Evolutionary conservation across 495 filamentous ascomycete species (phyloP), one percentile per base, ranked within the genome.

Genomic region (Hypomontagnella submonticulosa): DNA sequence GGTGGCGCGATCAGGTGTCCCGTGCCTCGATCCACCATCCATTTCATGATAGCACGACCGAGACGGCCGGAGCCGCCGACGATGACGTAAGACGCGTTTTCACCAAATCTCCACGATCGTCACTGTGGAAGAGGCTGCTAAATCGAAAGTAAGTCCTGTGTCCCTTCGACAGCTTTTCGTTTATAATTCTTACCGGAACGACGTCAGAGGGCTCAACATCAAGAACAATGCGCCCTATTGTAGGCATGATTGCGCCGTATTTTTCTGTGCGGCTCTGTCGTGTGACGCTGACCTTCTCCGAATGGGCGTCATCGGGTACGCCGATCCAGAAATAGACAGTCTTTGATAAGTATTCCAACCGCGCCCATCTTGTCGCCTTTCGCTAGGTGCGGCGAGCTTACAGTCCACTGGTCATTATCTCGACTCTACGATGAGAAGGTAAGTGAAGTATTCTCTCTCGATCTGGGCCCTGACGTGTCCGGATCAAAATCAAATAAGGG

Each of bases 41-140:
- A 87, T 6, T 58, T 75, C 4, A 80, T 72, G 20, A 90, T 75
- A 15, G 80, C 75, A 8, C 80, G 77, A 15, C 87, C 87, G 4
- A 90, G 75, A 2, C 85, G 87, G 3, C 85, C 82, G 4, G 84
- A 73, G 18, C 86, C 84, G 11, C 87, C 84, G 6, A 80, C 77
- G 4, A 90, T 63, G 5, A 90, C 59, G 54, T 88, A 89, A 0
- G 80, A 76, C 0, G 76, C 79, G 23, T 82, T 66, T 0, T 71
- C 43, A 13, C 73, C 67, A 46, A 78, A 61, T 32, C 30, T 40
- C 59, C 73, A 75, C 3, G 58, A 4, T 15, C 57, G 52, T n/a
- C 50, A 46, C 30, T 65, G 30, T 12, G 67, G 3, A 40, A 70
- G 23, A 15, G 42, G 58, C 65, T 69, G 48, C 60, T 73, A 47